phyloP scores from a whole-genome alignment of 768 basidiomycete species.

The Phallus indusiatus region DNA sequence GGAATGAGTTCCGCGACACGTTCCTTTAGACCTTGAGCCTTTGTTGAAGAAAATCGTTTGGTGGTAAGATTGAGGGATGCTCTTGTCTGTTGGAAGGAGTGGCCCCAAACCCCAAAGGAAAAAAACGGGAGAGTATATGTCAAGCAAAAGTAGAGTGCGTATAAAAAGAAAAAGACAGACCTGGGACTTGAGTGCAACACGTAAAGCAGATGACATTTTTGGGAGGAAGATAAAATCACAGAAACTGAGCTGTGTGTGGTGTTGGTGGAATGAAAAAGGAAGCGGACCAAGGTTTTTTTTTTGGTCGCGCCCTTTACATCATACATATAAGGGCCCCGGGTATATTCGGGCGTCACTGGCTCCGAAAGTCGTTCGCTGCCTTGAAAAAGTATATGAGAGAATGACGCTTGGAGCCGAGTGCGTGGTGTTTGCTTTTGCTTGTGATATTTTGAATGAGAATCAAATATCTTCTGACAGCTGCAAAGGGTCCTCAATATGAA shows the following conservation, averaged over 20 bases:
- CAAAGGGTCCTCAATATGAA: too few species aligned
- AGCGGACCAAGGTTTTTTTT: neutral
- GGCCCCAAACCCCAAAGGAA: too few species aligned
- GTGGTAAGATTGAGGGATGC: neutral
- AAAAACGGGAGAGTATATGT: neutral
- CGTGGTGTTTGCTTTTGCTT: too few species aligned
- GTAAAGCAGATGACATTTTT: neutral
- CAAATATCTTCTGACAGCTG: too few species aligned
- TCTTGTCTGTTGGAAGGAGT: neutral
- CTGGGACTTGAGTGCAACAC: neutral
- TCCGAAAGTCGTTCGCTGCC: neutral
- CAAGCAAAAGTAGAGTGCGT: neutral
- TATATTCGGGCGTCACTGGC: neutral
- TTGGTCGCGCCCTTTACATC: neutral
- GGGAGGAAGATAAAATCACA: neutral
- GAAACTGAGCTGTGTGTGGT: neutral
- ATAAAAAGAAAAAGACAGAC: neutral
- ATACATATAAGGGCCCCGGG: neutral
- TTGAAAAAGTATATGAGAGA: too few species aligned
- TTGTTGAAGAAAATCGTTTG: slow-evolving; percentile 45
- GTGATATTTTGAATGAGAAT: too few species aligned
- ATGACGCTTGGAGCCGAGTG: neutral
- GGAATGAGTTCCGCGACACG: slow-evolving; percentile 91
- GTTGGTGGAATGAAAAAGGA: neutral
- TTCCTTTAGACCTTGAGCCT: slow-evolving; percentile 79